These are phyloP conservation scores for Lactarius tabidus DNA, from an alignment of 768 basidiomycete genomes.

Conservation along the genomic window DNA sequence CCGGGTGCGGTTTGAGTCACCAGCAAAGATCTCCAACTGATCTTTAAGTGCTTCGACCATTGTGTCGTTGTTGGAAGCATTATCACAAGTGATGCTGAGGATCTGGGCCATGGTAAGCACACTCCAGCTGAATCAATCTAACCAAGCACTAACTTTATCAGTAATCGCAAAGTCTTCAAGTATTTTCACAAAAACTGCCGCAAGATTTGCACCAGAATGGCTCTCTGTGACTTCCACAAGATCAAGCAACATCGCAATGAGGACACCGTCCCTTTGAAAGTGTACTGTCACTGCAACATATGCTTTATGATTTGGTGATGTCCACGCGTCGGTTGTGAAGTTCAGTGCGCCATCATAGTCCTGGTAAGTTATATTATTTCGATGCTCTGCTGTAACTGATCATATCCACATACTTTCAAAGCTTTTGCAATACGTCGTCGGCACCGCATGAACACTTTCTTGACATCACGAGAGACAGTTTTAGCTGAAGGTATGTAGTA, in stretches of 20 bases:
- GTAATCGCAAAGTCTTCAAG: constrained; percentile 30
- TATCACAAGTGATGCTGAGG: constrained; percentile 37
- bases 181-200: constrained; percentile 27
- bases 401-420: too few species aligned
- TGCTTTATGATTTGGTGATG: too few species aligned
- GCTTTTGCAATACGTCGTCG: too few species aligned
- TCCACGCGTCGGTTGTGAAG: not conserved
- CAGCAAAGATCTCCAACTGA: constrained; percentile 28
- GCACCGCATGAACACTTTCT: not conserved
- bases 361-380: too few species aligned
- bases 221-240: constrained; percentile 16
- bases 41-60: constrained; percentile 33
- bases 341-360: constrained; percentile 20
- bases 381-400: too few species aligned
- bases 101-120: constrained; percentile 23
- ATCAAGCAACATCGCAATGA: not conserved
- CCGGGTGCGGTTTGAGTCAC: constrained; percentile 27
- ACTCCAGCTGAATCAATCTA: not conserved
- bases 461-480: constrained; percentile 35
- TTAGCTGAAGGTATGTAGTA: constrained; percentile 34
- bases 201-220: constrained; percentile 33
- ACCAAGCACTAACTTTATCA: constrained; percentile 28
- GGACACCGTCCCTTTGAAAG: not conserved
- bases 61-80: constrained; percentile 35
- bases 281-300: not conserved